These are phyloP conservation scores for Ascochyta pisi DNA, from an alignment of 2,329 filamentous ascomycete species.

Conservation along the genomic window DNA sequence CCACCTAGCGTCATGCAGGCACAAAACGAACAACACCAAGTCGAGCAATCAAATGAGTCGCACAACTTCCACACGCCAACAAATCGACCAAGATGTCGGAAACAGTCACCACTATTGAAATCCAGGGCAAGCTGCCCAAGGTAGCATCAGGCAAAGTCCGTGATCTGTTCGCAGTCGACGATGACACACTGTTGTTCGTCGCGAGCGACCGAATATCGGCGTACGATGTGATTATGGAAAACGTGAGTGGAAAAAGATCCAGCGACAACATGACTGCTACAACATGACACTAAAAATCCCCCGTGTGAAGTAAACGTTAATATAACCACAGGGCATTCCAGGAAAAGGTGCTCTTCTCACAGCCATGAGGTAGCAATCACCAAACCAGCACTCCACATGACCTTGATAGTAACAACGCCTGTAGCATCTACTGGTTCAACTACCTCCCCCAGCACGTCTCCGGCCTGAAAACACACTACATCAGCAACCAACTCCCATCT, in stretches of 20 bases:
- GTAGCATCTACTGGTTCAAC: slow-evolving; percentile 68
- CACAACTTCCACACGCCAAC: slow-evolving; percentile 9
- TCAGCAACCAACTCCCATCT: slow-evolving; percentile 64
- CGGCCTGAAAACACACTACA: slow-evolving; percentile 67
- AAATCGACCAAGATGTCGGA: slow-evolving; percentile 18
- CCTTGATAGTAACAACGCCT: slow-evolving; percentile 5
- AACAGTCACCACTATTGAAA: slow-evolving; percentile 40
- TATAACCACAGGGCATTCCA: slow-evolving; percentile 65
- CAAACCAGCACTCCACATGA: neutral
- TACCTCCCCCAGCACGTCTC: slow-evolving; percentile 65
- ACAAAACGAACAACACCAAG: slow-evolving; percentile 26
- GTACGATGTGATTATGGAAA: slow-evolving; percentile 89
- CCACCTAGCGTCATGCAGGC: slow-evolving; percentile 26
- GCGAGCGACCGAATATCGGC: slow-evolving; percentile 92
- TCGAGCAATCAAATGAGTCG: slow-evolving; percentile 12
- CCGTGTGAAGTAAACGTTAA: neutral
- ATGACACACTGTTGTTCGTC: slow-evolving; percentile 77
- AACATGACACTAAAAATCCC: neutral
- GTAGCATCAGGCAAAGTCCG: slow-evolving; percentile 76
- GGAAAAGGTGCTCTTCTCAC: slow-evolving; percentile 72
- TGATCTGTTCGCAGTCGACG: slow-evolving; percentile 77
- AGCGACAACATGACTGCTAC: neutral
- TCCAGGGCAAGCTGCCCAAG: slow-evolving; percentile 50
- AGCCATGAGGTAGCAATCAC: slow-evolving; percentile 59
- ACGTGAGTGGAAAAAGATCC: slow-evolving; percentile 57